Percentiles rank a stretch among this genome's conserved stretches.
Conservation (phyloP, 1,284 basidiomycete genomes). For the Heimioporus retisporus region DNA sequence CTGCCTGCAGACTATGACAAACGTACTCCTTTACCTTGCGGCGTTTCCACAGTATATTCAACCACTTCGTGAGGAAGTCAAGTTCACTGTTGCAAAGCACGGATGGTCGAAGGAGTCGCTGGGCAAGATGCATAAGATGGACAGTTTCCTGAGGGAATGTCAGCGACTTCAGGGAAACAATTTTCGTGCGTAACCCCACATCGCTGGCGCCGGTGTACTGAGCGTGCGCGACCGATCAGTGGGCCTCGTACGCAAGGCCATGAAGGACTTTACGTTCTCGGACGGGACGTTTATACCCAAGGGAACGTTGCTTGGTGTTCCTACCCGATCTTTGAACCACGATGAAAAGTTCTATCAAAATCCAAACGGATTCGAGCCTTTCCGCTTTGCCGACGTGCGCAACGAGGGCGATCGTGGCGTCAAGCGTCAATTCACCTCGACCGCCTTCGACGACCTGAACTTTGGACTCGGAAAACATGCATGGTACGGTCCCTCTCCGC, state of each 20-base stretch:
- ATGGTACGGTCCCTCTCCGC: conserved; percentile 13
- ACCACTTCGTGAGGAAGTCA: conserved; percentile 55
- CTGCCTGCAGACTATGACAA: neutral
- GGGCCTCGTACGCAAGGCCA: conserved; percentile 14
- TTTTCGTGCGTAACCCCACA: conserved; percentile 34
- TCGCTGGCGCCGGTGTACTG: neutral
- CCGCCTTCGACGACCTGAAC: conserved; percentile 15
- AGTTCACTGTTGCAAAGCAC: conserved; percentile 37
- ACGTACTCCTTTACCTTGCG: neutral
- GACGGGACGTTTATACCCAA: conserved; percentile 54
- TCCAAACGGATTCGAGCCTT: conserved; percentile 43
- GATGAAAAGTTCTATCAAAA: conserved; percentile 40
- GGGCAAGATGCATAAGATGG: conserved; percentile 53
- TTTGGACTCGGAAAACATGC: conserved; percentile 23
- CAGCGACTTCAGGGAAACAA: conserved; percentile 45
- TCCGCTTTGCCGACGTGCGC: conserved; percentile 37
- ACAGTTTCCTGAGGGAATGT: conserved; percentile 59
- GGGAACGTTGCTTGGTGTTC: conserved; percentile 42
- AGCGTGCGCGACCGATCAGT: neutral
- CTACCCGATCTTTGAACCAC: conserved; percentile 36
- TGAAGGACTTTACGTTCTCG: conserved; percentile 50
- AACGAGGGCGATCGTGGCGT: neutral
- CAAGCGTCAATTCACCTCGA: conserved; percentile 17
- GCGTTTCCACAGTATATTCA: conserved; percentile 48
- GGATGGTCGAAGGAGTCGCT: conserved; percentile 56